Evolutionary conservation across 148 eudicot genomes (phyloP), one percentile per base, ranked within the genome.

Genomic region (Rhododendron williamsianum): DNA sequence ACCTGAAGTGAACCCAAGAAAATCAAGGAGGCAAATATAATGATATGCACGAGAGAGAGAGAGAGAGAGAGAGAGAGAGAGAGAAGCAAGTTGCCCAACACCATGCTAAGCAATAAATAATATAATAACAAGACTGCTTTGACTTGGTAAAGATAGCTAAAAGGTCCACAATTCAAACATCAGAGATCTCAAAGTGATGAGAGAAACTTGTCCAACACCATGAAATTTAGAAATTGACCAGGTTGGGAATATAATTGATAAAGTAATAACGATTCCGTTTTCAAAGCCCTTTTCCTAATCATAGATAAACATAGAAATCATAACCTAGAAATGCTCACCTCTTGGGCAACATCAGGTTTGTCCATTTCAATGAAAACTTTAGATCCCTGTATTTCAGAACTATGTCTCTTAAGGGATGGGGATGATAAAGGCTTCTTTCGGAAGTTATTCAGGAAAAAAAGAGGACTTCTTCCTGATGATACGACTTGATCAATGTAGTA

Each of bases 321-420:
- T 16, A 80, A 69, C 36, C 27, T 84, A 76, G 82, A 76, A 84
- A 43, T 10, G 11, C 19, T 81, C 88, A 93, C 99, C 99, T 96
- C 99, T 91, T 91, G 99, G 54, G 85, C 87, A 58, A 96, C 98
- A 92, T 96, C 99, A 84, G 90, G 91, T 89, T 96, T 95, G 84
- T 95, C 98, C 92, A 92, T 90, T 87, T 93, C 91, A 88, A 93
- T 90, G 56, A 85, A 91, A 83, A 93, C 94, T 89, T 95, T 90
- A 63, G 99, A 92, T 81, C 90, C 92, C 83, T 92, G 94, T 89
- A 86, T 91, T 83, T 78, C 90, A 49, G 94, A 81, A 84, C 94
- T 91, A 81, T 88, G 91, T 87, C 78, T 92, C 84, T 84, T 86
- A 41, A 87, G 54, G 35, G 89, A 86, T 83, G 91, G 81, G 48